A percentile compares a stretch with the other conserved stretches of the same genome.
Evolutionary conservation across 495 filamentous ascomycete species (phyloP).

Genomic region (Hypomontagnella submonticulosa): DNA sequence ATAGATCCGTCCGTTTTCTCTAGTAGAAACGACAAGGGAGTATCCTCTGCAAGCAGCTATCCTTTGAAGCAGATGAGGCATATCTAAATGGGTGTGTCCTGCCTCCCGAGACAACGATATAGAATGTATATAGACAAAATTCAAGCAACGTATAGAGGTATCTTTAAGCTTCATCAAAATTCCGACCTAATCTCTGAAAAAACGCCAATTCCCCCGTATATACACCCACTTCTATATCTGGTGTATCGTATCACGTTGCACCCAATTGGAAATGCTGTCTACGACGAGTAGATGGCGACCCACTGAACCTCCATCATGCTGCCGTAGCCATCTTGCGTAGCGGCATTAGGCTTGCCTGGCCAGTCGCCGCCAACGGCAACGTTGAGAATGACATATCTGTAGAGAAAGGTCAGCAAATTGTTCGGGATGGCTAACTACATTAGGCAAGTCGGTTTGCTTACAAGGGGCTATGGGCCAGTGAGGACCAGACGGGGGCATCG

Average conservation of each 20-base stretch:
- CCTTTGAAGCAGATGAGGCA: slow-evolving; percentile 12
- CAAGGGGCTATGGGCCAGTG: slow-evolving; percentile 59
- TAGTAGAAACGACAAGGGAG: slow-evolving; percentile 32
- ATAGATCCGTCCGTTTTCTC: slow-evolving; percentile 28
- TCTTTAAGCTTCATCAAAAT: slow-evolving; percentile 40
- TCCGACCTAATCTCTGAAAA: slow-evolving; percentile 33
- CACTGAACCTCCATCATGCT: slow-evolving; percentile 64
- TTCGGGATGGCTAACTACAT: neutral
- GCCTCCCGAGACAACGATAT: slow-evolving; percentile 19
- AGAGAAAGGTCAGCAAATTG: slow-evolving; percentile 4
- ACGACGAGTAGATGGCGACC: slow-evolving; percentile 55
- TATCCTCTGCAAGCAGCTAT: slow-evolving; percentile 29
- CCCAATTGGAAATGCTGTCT: slow-evolving; percentile 14
- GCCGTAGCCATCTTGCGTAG: slow-evolving; percentile 55
- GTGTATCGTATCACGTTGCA: slow-evolving; percentile 23
- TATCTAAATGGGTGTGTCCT: slow-evolving; percentile 13
- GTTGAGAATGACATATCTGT: slow-evolving; percentile 58
- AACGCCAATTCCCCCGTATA: slow-evolving; percentile 36
- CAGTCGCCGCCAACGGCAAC: slow-evolving; percentile 63
- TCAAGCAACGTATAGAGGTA: slow-evolving; percentile 38
- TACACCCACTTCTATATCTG: slow-evolving; percentile 41
- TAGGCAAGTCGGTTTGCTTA: slow-evolving; percentile 11
- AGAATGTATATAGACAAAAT: slow-evolving; percentile 1
- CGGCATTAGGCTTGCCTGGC: slow-evolving; percentile 46
- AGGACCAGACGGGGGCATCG: slow-evolving; percentile 57